phyloP scores from a whole-genome alignment of 305 asterid species.

The Solanum aculeatissimum region DNA sequence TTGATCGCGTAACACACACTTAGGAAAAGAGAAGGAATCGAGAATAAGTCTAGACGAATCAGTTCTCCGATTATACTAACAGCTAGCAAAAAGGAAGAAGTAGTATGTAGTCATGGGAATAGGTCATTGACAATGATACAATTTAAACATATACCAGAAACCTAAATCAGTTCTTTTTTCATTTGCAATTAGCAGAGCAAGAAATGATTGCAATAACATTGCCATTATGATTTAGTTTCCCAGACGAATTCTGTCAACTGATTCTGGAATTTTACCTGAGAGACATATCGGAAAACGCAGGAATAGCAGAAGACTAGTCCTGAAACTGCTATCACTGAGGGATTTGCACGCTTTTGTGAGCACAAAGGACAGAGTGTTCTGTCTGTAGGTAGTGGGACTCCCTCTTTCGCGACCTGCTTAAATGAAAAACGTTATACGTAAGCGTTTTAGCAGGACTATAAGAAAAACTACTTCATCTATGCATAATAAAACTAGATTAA shows the following conservation, averaged over 20 bases:
- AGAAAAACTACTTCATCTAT: not conserved
- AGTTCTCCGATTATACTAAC: not conserved
- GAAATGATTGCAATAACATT: not conserved
- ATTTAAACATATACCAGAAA: not conserved
- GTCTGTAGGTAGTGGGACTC: conserved; percentile 80
- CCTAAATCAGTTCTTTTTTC: not conserved
- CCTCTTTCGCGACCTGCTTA: conserved; percentile 84
- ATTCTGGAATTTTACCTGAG: conserved; percentile 50
- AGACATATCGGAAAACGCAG: conserved; percentile 81
- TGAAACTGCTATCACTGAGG: conserved; percentile 79
- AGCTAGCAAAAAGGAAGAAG: not conserved
- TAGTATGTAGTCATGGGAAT: not conserved
- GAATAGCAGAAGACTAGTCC: conserved; percentile 98
- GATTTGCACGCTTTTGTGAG: conserved; percentile 79
- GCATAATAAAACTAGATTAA: not conserved
- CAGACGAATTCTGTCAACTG: not conserved
- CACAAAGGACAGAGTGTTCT: conserved; percentile 81
- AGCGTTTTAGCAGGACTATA: not conserved
- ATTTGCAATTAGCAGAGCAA: not conserved
- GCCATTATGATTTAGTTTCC: not conserved
- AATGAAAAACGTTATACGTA: not conserved
- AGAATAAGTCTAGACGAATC: not conserved
- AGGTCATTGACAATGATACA: not conserved
- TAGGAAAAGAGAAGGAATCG: not conserved
- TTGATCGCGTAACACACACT: not conserved